Evolutionary conservation across 176 grass and related monocot genomes (phyloP).

Genomic region (Zea mays): Zm-B73-REFERENCE-NAM-5.0 NC_050103.1:172893001-172893500

Average conservation of each 20-base stretch:
- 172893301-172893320: conserved; percentile 84
- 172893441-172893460: conserved; percentile 70
- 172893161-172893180: conserved; percentile 80
- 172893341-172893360: conserved; percentile 66
- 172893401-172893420: conserved; percentile 82
- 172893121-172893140: conserved; percentile 62
- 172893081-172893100: conserved; percentile 87
- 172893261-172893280: conserved; percentile 71
- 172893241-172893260: conserved; percentile 90
- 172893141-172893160: conserved; percentile 76
- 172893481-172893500: conserved; percentile 70
- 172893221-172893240: conserved; percentile 65
- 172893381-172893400: conserved; percentile 87
- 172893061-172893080: conserved; percentile 81
- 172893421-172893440: conserved; percentile 61
- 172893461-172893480: conserved; percentile 83
- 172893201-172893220: conserved; percentile 90
- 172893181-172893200: conserved; percentile 74
- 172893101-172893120: conserved; percentile 57
- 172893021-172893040: conserved; percentile 79
- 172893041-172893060: conserved; percentile 46
- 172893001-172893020: conserved; percentile 90
- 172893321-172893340: conserved; percentile 78
- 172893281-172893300: conserved; percentile 68
- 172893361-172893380: conserved; percentile 99